Conservation (phyloP, 2,329 filamentous ascomycete species). For the Didymella pinodella region DNA sequence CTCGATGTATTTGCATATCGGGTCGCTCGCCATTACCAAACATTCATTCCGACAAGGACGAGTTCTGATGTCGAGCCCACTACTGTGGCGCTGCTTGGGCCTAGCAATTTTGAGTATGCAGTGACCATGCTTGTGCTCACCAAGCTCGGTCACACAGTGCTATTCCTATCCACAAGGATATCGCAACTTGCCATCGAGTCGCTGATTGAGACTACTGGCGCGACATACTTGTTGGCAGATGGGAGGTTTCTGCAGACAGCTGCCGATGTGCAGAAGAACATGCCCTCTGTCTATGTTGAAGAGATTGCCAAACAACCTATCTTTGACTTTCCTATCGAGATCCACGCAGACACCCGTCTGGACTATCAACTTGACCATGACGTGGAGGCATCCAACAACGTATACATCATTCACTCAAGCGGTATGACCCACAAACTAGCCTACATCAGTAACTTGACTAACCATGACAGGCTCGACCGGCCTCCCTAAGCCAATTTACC, state of each 20-base stretch:
- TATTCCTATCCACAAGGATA: conserved; percentile 64
- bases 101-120: conserved; percentile 64
- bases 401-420: conserved; percentile 40
- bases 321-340: conserved; percentile 36
- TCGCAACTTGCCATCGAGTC: conserved; percentile 60
- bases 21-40: conserved; percentile 33
- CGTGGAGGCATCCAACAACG: conserved; percentile 29
- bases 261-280: conserved; percentile 20
- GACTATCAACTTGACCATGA: conserved; percentile 33
- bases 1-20: conserved; percentile 54
- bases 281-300: conserved; percentile 19
- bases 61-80: conserved; percentile 28
- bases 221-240: conserved; percentile 33
- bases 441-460: not conserved
- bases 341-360: conserved; percentile 36
- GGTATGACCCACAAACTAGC: conserved; percentile 5
- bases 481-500: conserved; percentile 68
- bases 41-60: conserved; percentile 29
- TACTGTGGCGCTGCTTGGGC: conserved; percentile 60
- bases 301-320: conserved; percentile 25
- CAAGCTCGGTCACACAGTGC: conserved; percentile 63
- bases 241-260: conserved; percentile 48
- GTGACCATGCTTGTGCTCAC: conserved; percentile 63
- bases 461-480: conserved; percentile 60
- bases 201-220: conserved; percentile 45